Base-by-base conservation (phyloP, 768 basidiomycete species). In the Suillus spraguei region DNA sequence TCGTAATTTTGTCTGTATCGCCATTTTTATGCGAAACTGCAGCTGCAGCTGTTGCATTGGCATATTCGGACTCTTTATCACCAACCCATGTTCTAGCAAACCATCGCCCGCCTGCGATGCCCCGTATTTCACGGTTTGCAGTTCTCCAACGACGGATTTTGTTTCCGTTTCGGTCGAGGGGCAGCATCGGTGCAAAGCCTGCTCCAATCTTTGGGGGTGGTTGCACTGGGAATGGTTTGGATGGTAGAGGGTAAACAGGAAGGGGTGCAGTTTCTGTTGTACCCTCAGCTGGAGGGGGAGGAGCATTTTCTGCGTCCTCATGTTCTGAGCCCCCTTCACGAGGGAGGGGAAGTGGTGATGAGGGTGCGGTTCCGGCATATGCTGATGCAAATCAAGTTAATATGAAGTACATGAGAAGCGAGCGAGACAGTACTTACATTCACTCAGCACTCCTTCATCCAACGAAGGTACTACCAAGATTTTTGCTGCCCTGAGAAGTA, bases 41-140 rank as follows among this genome's bases (percentile, higher is more conserved):
- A 9, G 69, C 60, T 17, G 73, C 64, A 24, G 77, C 75, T 24
- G 74, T 60, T 33, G 77, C 73, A 32, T 75, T 68, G 8, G 87
- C 83, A 63, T 83, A 87, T 58, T 89, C 83, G 11, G 90, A 91
- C 59, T 92, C 90, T 73, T 90, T 92, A 65, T 87, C 88, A 28
- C 91, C 92, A n/a, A 91, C 89, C 91, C 91, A 94, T n/a, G 89
- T 77, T 38, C 83, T 83, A 7, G 86, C 78, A 67, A 92, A 88
- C 92, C 92, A 94, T 46, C 91, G 85, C 1, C 92, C 92, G 14
- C 92, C 92, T 22, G 88, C 91, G 59, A 94, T 91, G 8, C 92
- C 92, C 42, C 90, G 82, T 59, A 94, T 85, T 76, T 93, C 92
- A 47, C 92, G 85, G 62, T 88, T 83, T 9, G 90, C 91, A 47